Base-by-base conservation (phyloP, 345 rosid genomes). In the Syzygium aromaticum region DNA sequence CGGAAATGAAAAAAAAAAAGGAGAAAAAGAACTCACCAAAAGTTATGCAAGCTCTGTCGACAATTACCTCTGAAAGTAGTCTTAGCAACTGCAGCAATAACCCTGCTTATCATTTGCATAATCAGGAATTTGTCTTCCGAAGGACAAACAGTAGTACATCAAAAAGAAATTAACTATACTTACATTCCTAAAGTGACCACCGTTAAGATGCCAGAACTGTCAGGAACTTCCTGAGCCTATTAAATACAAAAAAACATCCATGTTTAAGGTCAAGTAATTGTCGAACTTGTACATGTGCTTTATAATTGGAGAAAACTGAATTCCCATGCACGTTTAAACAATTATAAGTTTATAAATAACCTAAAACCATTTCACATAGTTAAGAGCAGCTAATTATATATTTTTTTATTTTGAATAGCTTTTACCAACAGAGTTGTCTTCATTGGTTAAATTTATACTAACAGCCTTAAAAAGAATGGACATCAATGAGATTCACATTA, bases 171-270 rank as follows among this genome's bases (percentile, higher is more conserved):
- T 38, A 51, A 52, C 84, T 89, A 77, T 86, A 90, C 93, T 92
- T 93, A 95, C 99, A 96, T 96, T 93, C 98, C 99, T 91, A 96
- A 88, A 77, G 98, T 93, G 98, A 95, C 95, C 89, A 96, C 99
- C 25, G 98, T 93, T 91, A 96, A 90, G 90, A 96, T 95, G 63
- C 99, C 99, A 86, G 99, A 96, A 88, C 95, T 93, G 85, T 52
- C 94, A 86, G 94, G 92, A 87, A 95, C 98, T 89, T 93, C 96
- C 93, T 95, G 98, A 64, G 96, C 99, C 99, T 96, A 88, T 30
- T 16, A 67, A 67, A 67, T 63, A 87, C 88, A 90, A 86, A 90
- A 86, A 89, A 87, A 89, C 83, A 22, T 63, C 40, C 78, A 17
- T 67, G 78, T 30, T 17, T 30, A 30, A 67, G 40, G 78, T 67